phyloP scores from a whole-genome alignment of 2,329 filamentous ascomycete species.

The Aspergillus hiratsukae region DNA sequence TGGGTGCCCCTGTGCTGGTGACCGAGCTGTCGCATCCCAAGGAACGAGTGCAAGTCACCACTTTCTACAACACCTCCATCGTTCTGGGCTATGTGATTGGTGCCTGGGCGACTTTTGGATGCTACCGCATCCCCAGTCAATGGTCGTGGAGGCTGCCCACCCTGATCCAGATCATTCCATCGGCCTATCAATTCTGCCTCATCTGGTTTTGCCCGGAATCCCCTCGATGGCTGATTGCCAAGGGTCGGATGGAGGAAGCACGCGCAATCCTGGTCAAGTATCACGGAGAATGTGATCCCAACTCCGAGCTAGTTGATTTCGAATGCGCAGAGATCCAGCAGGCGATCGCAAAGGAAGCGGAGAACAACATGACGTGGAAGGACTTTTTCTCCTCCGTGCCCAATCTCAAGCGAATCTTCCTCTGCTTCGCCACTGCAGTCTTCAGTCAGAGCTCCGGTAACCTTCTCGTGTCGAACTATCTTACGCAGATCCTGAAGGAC shows the following conservation, averaged over 20 bases:
- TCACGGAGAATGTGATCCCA: constrained; percentile 46
- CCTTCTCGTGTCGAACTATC: constrained; percentile 41
- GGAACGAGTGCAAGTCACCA: constrained; percentile 37
- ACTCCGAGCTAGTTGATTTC: constrained; percentile 44
- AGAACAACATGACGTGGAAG: constrained; percentile 42
- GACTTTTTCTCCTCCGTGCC: constrained; percentile 39
- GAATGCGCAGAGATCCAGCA: constrained; percentile 50
- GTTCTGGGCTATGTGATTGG: constrained; percentile 38
- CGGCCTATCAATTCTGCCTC: constrained; percentile 40
- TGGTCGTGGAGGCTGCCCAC: constrained; percentile 54
- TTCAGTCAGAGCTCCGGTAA: constrained; percentile 43
- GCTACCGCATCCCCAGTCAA: constrained; percentile 18
- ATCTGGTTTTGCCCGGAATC: constrained; percentile 54
- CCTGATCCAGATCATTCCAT: constrained; percentile 48
- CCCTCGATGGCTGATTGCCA: constrained; percentile 55
- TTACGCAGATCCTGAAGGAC: constrained; percentile 34
- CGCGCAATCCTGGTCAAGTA: constrained; percentile 49
- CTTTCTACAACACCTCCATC: constrained; percentile 42
- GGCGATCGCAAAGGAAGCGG: constrained; percentile 43
- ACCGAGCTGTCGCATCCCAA: constrained; percentile 41
- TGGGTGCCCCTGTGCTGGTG: constrained; percentile 42
- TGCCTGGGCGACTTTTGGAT: constrained; percentile 37
- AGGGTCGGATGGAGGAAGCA: constrained; percentile 49
- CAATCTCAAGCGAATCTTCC: constrained; percentile 39
- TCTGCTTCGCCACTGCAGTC: constrained; percentile 39